These are phyloP conservation scores for Mortierella sp. DNA, from an alignment of 371 early-diverging fungal species.

Conservation along the genomic window DNA sequence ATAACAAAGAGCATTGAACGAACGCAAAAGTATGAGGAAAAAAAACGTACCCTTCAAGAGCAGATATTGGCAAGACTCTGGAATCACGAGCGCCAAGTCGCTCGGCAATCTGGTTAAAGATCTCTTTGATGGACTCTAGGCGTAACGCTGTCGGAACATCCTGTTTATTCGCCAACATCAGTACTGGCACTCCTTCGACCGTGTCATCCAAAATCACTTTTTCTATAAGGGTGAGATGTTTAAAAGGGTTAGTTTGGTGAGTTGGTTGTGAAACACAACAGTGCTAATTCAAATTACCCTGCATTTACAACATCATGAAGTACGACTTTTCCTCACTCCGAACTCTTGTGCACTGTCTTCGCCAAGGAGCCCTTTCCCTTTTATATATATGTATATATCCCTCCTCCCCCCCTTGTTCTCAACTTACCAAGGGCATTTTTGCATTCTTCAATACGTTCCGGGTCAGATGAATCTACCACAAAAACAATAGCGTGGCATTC, in stretches of 20 bases:
- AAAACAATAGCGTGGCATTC: conserved; percentile 96
- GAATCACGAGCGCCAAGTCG: conserved; percentile 84
- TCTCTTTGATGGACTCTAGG: conserved; percentile 92
- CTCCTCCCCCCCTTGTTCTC: conserved; percentile 74
- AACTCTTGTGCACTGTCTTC: too few relatives aligned
- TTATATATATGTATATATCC: conserved; percentile 74
- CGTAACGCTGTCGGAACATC: conserved; percentile 82
- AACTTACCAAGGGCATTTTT: conserved; percentile 82
- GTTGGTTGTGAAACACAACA: too few relatives aligned
- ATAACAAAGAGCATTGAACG: not conserved
- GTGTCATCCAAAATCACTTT: conserved; percentile 80
- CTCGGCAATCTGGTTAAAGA: conserved; percentile 91
- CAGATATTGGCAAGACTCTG: conserved; percentile 80
- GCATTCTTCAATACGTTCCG: conserved; percentile 86
- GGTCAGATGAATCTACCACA: conserved; percentile 92
- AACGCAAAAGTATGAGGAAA: not conserved
- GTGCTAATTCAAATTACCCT: too few relatives aligned
- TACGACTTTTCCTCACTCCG: too few relatives aligned
- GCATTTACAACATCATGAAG: too few relatives aligned
- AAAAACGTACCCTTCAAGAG: conserved; percentile 81
- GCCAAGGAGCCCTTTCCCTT: not conserved
- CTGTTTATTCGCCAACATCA: conserved; percentile 96
- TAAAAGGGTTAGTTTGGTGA: not conserved
- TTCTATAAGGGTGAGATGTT: conserved; percentile 58
- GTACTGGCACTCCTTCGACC: conserved; percentile 90